Evolutionary conservation across 2,329 filamentous ascomycete species (phyloP).

Genomic region (Fusarium tuaranense): DNA sequence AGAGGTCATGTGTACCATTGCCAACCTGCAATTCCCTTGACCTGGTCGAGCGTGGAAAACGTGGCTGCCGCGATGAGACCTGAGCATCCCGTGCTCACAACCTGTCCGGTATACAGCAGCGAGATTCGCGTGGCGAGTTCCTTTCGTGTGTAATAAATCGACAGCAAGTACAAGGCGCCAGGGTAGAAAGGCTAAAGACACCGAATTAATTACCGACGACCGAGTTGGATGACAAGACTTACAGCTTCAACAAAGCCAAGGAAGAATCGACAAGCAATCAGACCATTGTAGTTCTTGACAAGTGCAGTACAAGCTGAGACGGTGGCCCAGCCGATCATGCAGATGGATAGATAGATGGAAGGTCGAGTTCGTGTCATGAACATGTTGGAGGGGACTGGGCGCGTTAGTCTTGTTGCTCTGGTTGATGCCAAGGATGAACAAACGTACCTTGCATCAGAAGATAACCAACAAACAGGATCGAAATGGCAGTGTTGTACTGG

Average conservation of each 20-base stretch:
- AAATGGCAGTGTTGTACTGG: slow-evolving; percentile 37
- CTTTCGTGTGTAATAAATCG: slow-evolving; percentile 28
- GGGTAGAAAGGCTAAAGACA: slow-evolving; percentile 20
- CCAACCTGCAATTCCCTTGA: slow-evolving; percentile 68
- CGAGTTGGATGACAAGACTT: background rate
- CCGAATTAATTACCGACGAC: slow-evolving; percentile 44
- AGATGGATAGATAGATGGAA: slow-evolving; percentile 9
- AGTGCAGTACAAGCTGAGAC: slow-evolving; percentile 14
- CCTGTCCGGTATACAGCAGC: slow-evolving; percentile 19
- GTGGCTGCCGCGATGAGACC: slow-evolving; percentile 71
- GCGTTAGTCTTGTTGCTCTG: background rate
- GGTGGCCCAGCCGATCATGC: slow-evolving; percentile 26
- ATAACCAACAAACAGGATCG: slow-evolving; percentile 39
- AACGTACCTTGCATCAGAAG: slow-evolving; percentile 25
- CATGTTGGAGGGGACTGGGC: slow-evolving; percentile 24
- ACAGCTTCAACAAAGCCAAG: slow-evolving; percentile 25
- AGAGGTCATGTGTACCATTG: slow-evolving; percentile 51
- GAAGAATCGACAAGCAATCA: slow-evolving; percentile 23
- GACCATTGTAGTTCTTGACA: slow-evolving; percentile 8
- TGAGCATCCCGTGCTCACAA: slow-evolving; percentile 73
- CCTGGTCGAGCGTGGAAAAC: slow-evolving; percentile 51
- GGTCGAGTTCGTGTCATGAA: slow-evolving; percentile 24
- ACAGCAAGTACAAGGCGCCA: slow-evolving; percentile 19
- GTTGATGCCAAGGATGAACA: background rate
- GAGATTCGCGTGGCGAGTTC: slow-evolving; percentile 26